phyloP scores from a whole-genome alignment of 106 monocot species.

The Platanthera zijinensis region DNA sequence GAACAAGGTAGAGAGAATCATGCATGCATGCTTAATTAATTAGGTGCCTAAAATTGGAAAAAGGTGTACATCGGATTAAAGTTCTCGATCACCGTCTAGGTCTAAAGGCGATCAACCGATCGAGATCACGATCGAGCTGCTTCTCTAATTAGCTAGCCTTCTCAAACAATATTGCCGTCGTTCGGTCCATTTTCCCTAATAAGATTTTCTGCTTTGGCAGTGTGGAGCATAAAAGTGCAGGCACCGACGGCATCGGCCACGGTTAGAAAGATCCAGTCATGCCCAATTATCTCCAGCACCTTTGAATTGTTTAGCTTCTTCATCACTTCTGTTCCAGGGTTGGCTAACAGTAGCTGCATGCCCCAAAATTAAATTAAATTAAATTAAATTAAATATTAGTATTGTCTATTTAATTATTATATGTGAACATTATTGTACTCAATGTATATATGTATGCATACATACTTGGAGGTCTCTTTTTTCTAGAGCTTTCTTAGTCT shows the following conservation, averaged over 20 bases:
- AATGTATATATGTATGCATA: no score
- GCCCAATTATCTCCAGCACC: conserved; percentile 54
- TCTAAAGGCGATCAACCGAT: no score
- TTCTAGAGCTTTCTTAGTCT: conserved; percentile 50
- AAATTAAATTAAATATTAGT: neutral
- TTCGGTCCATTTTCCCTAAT: neutral
- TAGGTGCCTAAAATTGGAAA: neutral
- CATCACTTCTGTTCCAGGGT: conserved; percentile 92
- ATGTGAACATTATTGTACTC: no score
- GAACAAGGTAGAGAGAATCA: neutral
- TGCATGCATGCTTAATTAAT: neutral
- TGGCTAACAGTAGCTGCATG: conserved; percentile 65
- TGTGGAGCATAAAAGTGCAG: conserved; percentile 68
- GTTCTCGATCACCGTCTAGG: neutral
- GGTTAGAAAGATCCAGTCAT: conserved; percentile 80
- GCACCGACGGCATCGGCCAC: conserved; percentile 72
- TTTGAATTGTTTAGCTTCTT: conserved; percentile 83
- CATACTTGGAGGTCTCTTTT: conserved; percentile 59
- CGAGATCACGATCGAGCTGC: neutral
- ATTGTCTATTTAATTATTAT: no score
- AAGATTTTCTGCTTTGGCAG: conserved; percentile 7
- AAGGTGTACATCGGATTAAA: neutral
- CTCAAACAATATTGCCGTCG: conserved; percentile 3
- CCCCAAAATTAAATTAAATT: neutral
- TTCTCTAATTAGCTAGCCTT: neutral